A percentile compares a stretch with the other conserved stretches of the same genome.
phyloP scores from a whole-genome alignment of 495 filamentous ascomycete genomes.

The Trichoderma asperelloides region DNA sequence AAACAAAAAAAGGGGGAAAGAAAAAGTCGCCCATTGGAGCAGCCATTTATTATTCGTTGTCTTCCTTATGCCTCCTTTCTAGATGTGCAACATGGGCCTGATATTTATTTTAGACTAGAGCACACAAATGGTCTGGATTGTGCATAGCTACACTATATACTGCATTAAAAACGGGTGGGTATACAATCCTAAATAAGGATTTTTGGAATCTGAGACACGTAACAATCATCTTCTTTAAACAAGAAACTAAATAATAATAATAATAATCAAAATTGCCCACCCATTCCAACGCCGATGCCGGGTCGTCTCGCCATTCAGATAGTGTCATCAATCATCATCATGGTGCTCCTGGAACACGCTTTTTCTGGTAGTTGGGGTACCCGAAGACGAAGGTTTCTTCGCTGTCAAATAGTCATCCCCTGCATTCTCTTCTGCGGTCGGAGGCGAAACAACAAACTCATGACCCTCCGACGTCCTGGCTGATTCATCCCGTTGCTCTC shows the following conservation, averaged over 20 bases:
- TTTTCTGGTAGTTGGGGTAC: conserved; percentile 18
- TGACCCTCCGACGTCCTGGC: neutral
- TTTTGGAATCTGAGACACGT: neutral
- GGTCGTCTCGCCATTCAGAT: neutral
- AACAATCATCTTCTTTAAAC: neutral
- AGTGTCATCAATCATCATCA: conserved; percentile 18
- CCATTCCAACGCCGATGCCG: neutral
- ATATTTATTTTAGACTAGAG: neutral
- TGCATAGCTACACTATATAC: neutral
- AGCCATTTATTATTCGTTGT: neutral
- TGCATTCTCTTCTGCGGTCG: conserved; percentile 14
- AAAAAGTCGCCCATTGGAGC: neutral
- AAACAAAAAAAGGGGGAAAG: too few relatives aligned
- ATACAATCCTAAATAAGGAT: neutral
- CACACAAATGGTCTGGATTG: neutral
- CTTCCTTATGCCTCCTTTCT: neutral
- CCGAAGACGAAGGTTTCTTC: neutral
- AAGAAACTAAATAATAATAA: neutral
- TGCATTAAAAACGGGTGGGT: neutral
- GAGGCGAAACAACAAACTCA: conserved; percentile 19
- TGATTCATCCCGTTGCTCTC: neutral
- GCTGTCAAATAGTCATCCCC: conserved; percentile 22
- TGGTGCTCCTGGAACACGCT: conserved; percentile 31
- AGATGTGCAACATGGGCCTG: neutral
- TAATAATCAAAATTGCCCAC: neutral